Evolutionary conservation across 164 flowering plant species (phyloP), one percentile per base, ranked within the genome.

Genomic region (Cinnamomum micranthum): DNA sequence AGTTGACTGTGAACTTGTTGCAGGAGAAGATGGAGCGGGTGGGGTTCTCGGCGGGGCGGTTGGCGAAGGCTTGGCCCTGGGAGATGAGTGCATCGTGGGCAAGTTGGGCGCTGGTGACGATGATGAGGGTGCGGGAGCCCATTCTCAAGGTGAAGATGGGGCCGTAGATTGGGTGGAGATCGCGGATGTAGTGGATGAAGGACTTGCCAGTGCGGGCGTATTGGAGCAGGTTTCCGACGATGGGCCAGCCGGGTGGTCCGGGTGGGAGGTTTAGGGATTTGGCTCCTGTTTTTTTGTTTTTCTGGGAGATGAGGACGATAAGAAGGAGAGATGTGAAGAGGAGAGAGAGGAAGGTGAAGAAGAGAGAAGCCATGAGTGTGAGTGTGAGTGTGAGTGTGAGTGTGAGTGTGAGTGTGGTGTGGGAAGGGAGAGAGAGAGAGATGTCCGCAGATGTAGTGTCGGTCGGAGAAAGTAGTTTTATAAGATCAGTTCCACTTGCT

Each of bases 151-250:
- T 92, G 78, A 92, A 86, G 68, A 95, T 93, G 1, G 93, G 88
- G 19, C 99, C 99, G 72, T 93, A 93, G 3, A 66, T 68, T 0
- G 77, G 82, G 0, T 75, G 69, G 1, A 93, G 76, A 0, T 89
- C 96, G 2, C 81, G 71, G 2, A 85, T 91, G 41, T 84, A 91
- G 73, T 86, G 78, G 71, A 88, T 91, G 79, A 95, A 93, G 3
- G 82, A 88, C 69, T 91, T 92, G 13, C 95, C 97, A 0, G 98
- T 88, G 13, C 85, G 82, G 24, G 94, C 93, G 1, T 90, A 83
- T 69, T 95, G 99, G 80, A 95, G 86, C 74, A 95, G 94, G 83
- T 93, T 95, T 7, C 99, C 99, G 2, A 93, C 96, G 0, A 95
- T 67, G 1, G 99, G 98, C 95, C 95, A 91, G 0, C 97, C 97